A percentile compares a stretch with the other conserved stretches of the same genome.
phyloP scores from a whole-genome alignment of 495 filamentous ascomycete species.

The Glutinoglossum americanum region DNA sequence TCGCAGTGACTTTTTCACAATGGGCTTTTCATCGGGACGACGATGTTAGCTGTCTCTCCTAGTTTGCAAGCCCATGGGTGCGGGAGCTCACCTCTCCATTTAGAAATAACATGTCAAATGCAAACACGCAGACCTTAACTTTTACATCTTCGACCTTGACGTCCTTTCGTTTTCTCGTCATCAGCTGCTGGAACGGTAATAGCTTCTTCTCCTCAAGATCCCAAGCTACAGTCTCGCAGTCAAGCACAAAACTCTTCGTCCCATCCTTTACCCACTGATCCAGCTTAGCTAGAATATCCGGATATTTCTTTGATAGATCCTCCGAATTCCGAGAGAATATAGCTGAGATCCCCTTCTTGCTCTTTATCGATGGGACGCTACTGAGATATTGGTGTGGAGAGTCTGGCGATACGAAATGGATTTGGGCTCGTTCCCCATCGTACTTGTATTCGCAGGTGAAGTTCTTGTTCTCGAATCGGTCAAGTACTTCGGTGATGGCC shows the following conservation, averaged over 20 bases:
- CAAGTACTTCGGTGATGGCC: conserved; percentile 93
- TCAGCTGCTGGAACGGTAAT: conserved; percentile 87
- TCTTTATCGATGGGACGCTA: conserved; percentile 31
- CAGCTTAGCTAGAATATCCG: conserved; percentile 77
- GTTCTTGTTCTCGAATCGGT: conserved; percentile 83
- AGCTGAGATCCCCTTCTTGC: conserved; percentile 42
- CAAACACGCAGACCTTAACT: conserved; percentile 93
- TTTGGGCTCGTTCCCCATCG: conserved; percentile 89
- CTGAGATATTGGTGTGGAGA: conserved; percentile 39
- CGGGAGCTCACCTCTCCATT: conserved; percentile 52
- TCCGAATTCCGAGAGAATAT: conserved; percentile 97
- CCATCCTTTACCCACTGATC: conserved; percentile 71
- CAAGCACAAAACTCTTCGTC: conserved; percentile 84
- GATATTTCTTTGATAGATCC: conserved; percentile 91
- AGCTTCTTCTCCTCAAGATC: conserved; percentile 82
- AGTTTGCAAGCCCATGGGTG: too few relatives aligned
- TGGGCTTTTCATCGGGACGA: conserved; percentile 23
- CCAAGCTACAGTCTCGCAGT: conserved; percentile 98
- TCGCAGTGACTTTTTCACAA: conserved; percentile 69
- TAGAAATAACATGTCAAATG: conserved; percentile 83
- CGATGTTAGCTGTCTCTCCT: neutral
- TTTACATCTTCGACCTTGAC: conserved; percentile 95
- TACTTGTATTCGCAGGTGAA: conserved; percentile 99
- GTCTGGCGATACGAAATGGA: conserved; percentile 85
- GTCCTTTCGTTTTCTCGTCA: conserved; percentile 95